Percentiles rank a stretch among this genome's conserved stretches.
These are phyloP conservation scores for Lupinus albus DNA, from an alignment of 306 rosid genomes.

Conservation along the genomic window DNA sequence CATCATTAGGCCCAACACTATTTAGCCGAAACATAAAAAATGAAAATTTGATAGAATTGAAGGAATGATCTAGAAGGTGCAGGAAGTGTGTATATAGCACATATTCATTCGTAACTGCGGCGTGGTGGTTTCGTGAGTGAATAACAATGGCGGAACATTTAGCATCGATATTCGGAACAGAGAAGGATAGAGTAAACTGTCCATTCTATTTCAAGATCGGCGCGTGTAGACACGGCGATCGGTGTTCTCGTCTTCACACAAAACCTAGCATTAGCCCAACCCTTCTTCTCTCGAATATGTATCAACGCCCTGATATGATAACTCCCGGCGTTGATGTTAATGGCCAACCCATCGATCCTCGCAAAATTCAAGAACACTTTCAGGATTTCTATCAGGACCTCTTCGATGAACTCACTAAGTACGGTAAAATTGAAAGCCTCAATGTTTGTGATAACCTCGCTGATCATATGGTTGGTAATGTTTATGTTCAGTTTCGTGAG, in stretches of 20 bases:
- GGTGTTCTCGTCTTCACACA: slow-evolving; percentile 37
- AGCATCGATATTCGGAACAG: slow-evolving; percentile 43
- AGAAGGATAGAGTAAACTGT: slow-evolving; percentile 43
- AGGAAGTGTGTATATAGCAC: background rate
- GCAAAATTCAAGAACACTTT: slow-evolving; percentile 41
- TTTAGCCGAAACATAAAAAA: too few species aligned
- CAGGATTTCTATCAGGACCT: slow-evolving; percentile 41
- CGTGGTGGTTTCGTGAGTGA: background rate
- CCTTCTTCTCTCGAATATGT: slow-evolving; percentile 44
- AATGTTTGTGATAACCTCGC: slow-evolving; percentile 43
- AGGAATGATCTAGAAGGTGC: too few species aligned
- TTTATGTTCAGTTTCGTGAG: slow-evolving; percentile 41
- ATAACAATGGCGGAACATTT: slow-evolving; percentile 40
- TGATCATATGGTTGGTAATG: slow-evolving; percentile 46
- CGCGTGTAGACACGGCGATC: slow-evolving; percentile 42
- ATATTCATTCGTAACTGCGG: too few species aligned
- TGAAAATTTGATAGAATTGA: too few species aligned
- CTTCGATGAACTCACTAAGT: slow-evolving; percentile 39
- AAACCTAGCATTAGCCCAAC: too few species aligned
- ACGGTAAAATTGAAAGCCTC: slow-evolving; percentile 40
- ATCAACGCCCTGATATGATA: slow-evolving; percentile 43
- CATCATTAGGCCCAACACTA: too few species aligned
- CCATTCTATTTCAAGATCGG: slow-evolving; percentile 45
- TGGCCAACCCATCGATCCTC: slow-evolving; percentile 38
- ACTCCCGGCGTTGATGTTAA: slow-evolving; percentile 38